Evolutionary conservation across 352 stramenopile genomes (phyloP).

Genomic region (Pythium scleroteichum): DNA sequence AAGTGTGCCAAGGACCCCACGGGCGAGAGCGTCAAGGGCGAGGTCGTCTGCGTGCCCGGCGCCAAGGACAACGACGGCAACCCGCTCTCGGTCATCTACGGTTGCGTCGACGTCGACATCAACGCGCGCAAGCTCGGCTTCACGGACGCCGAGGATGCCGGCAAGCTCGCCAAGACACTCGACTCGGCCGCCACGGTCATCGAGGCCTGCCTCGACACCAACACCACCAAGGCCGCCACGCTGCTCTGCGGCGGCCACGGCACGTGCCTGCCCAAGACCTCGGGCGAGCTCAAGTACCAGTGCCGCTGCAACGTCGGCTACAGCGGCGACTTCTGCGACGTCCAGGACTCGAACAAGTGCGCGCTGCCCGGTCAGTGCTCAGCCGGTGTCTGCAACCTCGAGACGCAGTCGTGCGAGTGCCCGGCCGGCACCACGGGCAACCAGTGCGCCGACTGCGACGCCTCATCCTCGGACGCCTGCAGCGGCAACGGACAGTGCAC

Average conservation of each 20-base stretch:
- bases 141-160: slow-evolving; percentile 48
- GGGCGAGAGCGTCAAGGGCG: slow-evolving; percentile 46
- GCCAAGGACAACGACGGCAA: slow-evolving; percentile 43
- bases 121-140: slow-evolving; percentile 52
- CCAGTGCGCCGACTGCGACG: slow-evolving; percentile 75
- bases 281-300: slow-evolving; percentile 51
- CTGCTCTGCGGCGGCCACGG: slow-evolving; percentile 66
- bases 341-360: slow-evolving; percentile 75
- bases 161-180: slow-evolving; percentile 52
- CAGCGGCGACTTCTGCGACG: slow-evolving; percentile 56
- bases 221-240: slow-evolving; percentile 37
- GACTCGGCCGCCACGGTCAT: slow-evolving; percentile 43
- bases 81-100: slow-evolving; percentile 62
- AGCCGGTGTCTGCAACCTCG: slow-evolving; percentile 66
- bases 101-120: slow-evolving; percentile 70
- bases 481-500: slow-evolving; percentile 61
- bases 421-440: slow-evolving; percentile 59
- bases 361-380: slow-evolving; percentile 67
- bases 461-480: slow-evolving; percentile 53
- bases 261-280: slow-evolving; percentile 48
- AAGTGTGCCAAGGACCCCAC: slow-evolving; percentile 50
- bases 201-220: slow-evolving; percentile 50
- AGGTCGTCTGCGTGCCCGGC: slow-evolving; percentile 56
- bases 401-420: slow-evolving; percentile 66
- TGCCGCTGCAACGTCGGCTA: slow-evolving; percentile 80